Percentiles rank a stretch among this genome's conserved stretches.
Evolutionary conservation across 352 stramenopile genomes (phyloP).

Genomic region (Pythium pyrilobum): DNA sequence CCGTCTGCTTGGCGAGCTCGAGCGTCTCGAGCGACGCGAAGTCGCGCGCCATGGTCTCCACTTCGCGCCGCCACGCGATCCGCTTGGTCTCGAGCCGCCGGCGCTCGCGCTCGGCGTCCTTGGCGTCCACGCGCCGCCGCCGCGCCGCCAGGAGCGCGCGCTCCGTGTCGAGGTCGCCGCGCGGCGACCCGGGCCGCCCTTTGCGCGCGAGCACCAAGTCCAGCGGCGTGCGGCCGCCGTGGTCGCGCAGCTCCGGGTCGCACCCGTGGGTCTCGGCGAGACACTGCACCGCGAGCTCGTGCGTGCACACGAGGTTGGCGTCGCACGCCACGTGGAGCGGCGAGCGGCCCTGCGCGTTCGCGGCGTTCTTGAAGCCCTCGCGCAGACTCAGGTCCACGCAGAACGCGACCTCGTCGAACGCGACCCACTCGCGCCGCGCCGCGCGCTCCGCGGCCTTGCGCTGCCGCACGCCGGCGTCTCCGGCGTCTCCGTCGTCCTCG

Average conservation of each 20-base stretch:
- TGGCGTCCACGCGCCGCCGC: conserved; percentile 21
- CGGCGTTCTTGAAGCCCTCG: conserved; percentile 55
- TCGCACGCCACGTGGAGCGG: conserved; percentile 70
- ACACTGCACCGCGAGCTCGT: conserved; percentile 57
- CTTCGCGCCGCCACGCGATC: conserved; percentile 32
- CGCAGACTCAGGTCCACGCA: conserved; percentile 57
- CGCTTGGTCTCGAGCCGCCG: conserved; percentile 29
- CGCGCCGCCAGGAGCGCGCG: conserved; percentile 23
- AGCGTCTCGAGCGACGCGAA: conserved; percentile 59
- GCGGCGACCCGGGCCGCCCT: conserved; percentile 54
- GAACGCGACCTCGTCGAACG: conserved; percentile 41
- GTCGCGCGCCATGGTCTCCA: conserved; percentile 33
- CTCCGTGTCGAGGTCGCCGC: conserved; percentile 31
- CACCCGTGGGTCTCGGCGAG: conserved; percentile 49
- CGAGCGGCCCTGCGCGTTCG: conserved; percentile 58
- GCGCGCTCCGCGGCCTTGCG: conserved; percentile 11
- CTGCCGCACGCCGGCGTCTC: conserved; percentile 22
- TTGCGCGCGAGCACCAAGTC: conserved; percentile 45
- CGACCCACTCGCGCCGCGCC: conserved; percentile 36
- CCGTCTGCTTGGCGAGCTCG: conserved; percentile 25
- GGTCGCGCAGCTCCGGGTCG: conserved; percentile 44
- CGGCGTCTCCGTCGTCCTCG: conserved; percentile 19
- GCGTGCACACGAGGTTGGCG: conserved; percentile 78
- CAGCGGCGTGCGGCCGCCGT: conserved; percentile 32
- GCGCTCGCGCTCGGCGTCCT: conserved; percentile 26